Conservation (phyloP, 805 yeast genomes). For the Isabelozyma heimii region DNA sequence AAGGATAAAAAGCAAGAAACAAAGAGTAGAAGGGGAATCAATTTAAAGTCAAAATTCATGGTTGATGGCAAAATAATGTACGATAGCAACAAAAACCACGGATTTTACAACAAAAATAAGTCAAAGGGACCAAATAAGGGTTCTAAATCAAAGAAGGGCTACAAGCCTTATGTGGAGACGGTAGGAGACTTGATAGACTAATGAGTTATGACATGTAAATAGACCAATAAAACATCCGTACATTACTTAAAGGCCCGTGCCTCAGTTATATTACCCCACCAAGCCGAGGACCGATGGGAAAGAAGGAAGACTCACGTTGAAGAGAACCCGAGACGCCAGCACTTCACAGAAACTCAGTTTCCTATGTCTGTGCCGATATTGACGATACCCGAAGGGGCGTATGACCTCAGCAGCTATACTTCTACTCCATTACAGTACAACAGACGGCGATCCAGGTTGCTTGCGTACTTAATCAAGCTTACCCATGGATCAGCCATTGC, state of each 20-base stretch:
- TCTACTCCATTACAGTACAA: neutral
- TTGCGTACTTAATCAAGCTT: conserved; percentile 25
- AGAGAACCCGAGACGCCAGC: neutral
- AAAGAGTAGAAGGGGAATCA: neutral
- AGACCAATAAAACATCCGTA: neutral
- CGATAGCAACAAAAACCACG: conserved; percentile 11
- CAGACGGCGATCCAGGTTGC: conserved; percentile 3
- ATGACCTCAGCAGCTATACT: conserved; percentile 25
- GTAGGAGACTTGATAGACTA: conserved; percentile 25
- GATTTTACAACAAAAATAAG: conserved; percentile 7
- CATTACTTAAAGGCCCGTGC: neutral
- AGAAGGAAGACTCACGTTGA: no score
- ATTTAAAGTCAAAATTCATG: conserved; percentile 4
- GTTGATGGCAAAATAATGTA: conserved; percentile 11
- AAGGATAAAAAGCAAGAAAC: conserved; percentile 8
- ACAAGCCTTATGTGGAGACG: conserved; percentile 17
- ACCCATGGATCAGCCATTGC: conserved; percentile 33
- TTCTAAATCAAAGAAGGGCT: neutral
- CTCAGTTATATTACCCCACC: neutral
- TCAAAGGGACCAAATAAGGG: conserved; percentile 1
- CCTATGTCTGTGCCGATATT: conserved; percentile 27
- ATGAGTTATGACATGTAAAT: neutral
- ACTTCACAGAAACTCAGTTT: neutral
- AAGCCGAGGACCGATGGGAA: neutral
- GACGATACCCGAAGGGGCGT: conserved; percentile 42